Base-by-base conservation (phyloP, 306 rosid species). In the Comarum palustre region DNA sequence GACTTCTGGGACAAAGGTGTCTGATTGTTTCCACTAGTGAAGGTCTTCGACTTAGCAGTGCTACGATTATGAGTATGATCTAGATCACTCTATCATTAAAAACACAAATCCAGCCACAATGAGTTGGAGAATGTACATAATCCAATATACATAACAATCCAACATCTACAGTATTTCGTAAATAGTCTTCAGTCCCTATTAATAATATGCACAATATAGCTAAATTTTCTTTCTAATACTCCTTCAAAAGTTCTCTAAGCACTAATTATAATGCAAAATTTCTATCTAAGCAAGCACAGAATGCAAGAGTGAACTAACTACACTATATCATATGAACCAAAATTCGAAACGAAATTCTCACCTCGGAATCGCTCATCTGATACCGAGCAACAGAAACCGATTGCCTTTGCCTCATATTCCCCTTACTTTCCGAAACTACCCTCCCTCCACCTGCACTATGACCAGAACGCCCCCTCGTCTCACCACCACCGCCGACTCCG, bases 351-450 rank as follows among this genome's bases (percentile, higher is more conserved):
- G 68, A 39, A 19, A 60, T n/a, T 34, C 69, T 82, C 75, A 95
- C 99, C 97, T 91, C 99, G 8, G 92, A 91, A 82, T 95, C 99
- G 75, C 99, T 91, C 79, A 90, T 84, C 82, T 90, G 96, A 76
- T 79, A 91, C 55, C 92, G 86, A 73, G 86, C 96, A 58, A 90
- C 99, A 24, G 99, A 95, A 66, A 91, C 82, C 60, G 97, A 91
- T 42, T 97, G 84, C 66, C 99, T 78, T 17, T 91, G 85, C 73
- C 94, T 87, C 51, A 86, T 65, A 85, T 73, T 87, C n/a, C 68
- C 76, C 43, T 62, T 54, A 42, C 77, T 85, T 73, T 94, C 97
- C 6, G 90, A 71, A 55, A 61, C 77, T 1, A 79, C 46, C 76
- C 81, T 85, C 48, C 81, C 90, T 24, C 90, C 87, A 4, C 62